Evolutionary conservation across 2,329 filamentous ascomycete species (phyloP).

Genomic region (Colletotrichum lentis): DNA sequence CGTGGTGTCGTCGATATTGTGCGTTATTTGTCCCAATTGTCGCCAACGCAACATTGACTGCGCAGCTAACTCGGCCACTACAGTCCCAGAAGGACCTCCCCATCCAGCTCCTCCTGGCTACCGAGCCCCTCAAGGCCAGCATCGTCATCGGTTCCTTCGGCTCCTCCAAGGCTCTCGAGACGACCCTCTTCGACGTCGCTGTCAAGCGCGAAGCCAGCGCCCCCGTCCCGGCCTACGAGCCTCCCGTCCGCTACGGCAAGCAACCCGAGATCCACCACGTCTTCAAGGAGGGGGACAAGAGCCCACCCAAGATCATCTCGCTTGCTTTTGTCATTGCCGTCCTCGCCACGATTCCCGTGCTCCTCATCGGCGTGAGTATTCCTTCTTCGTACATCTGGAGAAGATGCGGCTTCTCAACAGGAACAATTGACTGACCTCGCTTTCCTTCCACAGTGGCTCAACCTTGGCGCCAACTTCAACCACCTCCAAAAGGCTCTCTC

Average conservation of each 20-base stretch:
- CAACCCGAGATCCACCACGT: slow-evolving; percentile 87
- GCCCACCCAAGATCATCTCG: slow-evolving; percentile 81
- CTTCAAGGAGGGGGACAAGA: slow-evolving; percentile 82
- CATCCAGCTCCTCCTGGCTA: slow-evolving; percentile 75
- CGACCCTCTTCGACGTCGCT: slow-evolving; percentile 76
- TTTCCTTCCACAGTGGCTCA: slow-evolving; percentile 69
- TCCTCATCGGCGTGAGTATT: slow-evolving; percentile 72
- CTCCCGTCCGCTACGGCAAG: slow-evolving; percentile 83
- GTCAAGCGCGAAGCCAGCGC: slow-evolving; percentile 70
- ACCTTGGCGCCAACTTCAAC: slow-evolving; percentile 82
- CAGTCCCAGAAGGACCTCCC: slow-evolving; percentile 92
- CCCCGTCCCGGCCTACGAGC: slow-evolving; percentile 67
- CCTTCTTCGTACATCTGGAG: background rate
- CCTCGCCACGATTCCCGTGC: slow-evolving; percentile 73
- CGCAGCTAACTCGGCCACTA: slow-evolving; percentile 40
- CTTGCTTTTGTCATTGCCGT: slow-evolving; percentile 79
- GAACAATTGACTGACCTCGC: slow-evolving; percentile 40
- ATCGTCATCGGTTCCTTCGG: slow-evolving; percentile 90
- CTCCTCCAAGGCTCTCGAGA: slow-evolving; percentile 70
- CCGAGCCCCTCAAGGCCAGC: slow-evolving; percentile 76
- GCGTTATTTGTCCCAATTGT: slow-evolving; percentile 48
- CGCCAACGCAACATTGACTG: background rate
- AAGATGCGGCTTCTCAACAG: background rate
- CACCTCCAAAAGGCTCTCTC: slow-evolving; percentile 80
- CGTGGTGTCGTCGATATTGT: slow-evolving; percentile 88